A percentile compares a stretch with the other conserved stretches of the same genome.
Conservation (phyloP, 2,329 filamentous ascomycete species). For the Penicillium expansum region DNA sequence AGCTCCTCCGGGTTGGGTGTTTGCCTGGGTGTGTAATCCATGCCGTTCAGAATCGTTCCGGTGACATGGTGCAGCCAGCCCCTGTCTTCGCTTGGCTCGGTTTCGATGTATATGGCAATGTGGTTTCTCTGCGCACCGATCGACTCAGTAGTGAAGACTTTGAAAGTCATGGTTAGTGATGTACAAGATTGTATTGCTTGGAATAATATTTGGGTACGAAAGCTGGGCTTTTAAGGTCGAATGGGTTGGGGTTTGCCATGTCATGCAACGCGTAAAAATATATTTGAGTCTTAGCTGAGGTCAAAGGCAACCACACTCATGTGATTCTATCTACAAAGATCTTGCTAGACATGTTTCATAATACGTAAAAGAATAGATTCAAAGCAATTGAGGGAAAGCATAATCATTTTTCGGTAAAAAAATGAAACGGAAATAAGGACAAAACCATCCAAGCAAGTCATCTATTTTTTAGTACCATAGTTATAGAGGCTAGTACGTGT, state of each 20-base stretch:
- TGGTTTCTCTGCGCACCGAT: conserved; percentile 15
- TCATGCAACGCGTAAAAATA: no score
- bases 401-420: no score
- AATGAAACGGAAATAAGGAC: no score
- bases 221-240: not conserved
- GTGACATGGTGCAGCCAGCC: conserved; percentile 18
- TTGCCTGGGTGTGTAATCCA: conserved; percentile 13
- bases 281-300: not conserved
- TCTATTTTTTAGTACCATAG: no score
- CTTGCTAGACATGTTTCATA: not conserved
- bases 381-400: no score
- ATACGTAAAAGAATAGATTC: no score
- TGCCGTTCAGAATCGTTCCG: conserved; percentile 19
- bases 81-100: conserved; percentile 3
- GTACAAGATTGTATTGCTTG: not conserved
- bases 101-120: conserved; percentile 20
- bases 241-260: not conserved
- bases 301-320: not conserved
- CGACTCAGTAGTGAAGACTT: conserved; percentile 17
- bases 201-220: not conserved
- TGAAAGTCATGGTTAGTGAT: conserved; percentile 5
- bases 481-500: no score
- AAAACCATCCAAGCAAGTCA: no score
- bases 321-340: not conserved
- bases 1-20: conserved; percentile 8